Evolutionary conservation across 768 basidiomycete species (phyloP).

Genomic region (Pholiota microspora): DNA sequence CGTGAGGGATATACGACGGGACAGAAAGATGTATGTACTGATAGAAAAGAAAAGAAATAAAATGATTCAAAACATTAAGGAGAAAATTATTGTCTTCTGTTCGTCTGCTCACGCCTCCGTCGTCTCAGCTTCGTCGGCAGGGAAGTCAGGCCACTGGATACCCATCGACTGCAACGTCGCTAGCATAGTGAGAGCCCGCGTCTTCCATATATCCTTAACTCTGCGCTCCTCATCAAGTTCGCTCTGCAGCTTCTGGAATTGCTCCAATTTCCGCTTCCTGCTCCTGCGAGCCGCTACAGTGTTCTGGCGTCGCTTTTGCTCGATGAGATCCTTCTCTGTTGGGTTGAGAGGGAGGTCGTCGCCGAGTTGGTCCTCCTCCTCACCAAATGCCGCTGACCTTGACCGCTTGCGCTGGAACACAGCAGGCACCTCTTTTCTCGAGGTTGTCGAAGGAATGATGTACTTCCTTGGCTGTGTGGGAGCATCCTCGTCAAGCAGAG

Average conservation of each 20-base stretch:
- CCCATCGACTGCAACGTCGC: constrained; percentile 55
- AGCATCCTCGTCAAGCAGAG: constrained; percentile 69
- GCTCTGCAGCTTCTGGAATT: constrained; percentile 64
- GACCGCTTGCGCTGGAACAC: constrained; percentile 61
- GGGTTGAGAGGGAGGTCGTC: constrained; percentile 38
- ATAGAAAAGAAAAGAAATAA: constrained; percentile 11
- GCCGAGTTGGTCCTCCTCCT: constrained; percentile 51
- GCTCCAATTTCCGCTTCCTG: constrained; percentile 75
- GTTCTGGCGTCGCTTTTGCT: constrained; percentile 81
- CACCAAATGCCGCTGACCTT: constrained; percentile 38
- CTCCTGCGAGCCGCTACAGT: constrained; percentile 82
- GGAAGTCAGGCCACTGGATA: constrained; percentile 51
- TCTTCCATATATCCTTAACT: constrained; percentile 55
- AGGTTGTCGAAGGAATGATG: constrained; percentile 67
- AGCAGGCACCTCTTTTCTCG: constrained; percentile 75
- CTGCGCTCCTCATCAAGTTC: constrained; percentile 35
- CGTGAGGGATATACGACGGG: not conserved
- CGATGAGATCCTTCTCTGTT: constrained; percentile 65
- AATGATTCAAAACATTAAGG: constrained; percentile 5
- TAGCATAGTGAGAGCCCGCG: constrained; percentile 45
- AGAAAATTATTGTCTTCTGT: not conserved
- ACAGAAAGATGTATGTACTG: constrained; percentile 32
- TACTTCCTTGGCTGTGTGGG: constrained; percentile 83
- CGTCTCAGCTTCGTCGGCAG: constrained; percentile 45
- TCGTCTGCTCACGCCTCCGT: constrained; percentile 17